Conservation (phyloP, 177 flowering plant species). For the Vitis hybrid region DNA sequence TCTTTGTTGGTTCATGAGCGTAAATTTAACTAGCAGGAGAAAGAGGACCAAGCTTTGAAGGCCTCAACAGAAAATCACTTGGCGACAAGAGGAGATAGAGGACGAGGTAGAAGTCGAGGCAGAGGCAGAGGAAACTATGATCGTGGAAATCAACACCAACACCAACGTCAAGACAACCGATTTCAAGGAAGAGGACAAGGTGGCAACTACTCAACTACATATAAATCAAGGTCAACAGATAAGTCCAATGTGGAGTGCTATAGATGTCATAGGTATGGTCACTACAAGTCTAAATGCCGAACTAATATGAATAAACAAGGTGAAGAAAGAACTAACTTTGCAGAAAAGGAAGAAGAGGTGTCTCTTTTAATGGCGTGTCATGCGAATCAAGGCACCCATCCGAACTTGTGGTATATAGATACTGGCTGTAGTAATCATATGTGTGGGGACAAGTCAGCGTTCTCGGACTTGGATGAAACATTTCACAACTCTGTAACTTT, state of each 20-base stretch:
- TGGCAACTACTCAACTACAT: neutral
- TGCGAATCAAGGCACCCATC: too few species aligned
- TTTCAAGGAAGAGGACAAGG: slow-evolving; percentile 13
- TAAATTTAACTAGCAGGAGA: slow-evolving; percentile 4
- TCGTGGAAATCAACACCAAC: slow-evolving; percentile 10
- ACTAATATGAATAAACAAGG: neutral
- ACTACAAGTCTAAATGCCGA: neutral
- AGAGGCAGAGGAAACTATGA: slow-evolving; percentile 13
- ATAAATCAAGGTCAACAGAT: neutral
- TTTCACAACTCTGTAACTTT: neutral
- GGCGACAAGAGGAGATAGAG: too few species aligned
- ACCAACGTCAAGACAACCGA: neutral
- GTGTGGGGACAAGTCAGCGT: too few species aligned
- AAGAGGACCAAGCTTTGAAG: slow-evolving; percentile 20
- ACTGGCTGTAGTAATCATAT: too few species aligned
- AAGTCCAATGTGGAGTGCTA: neutral
- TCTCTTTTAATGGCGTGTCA: too few species aligned
- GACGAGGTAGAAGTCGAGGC: neutral
- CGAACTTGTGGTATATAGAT: too few species aligned
- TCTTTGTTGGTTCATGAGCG: too few species aligned
- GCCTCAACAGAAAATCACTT: slow-evolving; percentile 5
- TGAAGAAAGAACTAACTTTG: too few species aligned
- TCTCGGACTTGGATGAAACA: neutral
- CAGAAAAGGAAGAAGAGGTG: too few species aligned
- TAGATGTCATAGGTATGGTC: too few species aligned